Evolutionary conservation across 768 basidiomycete species (phyloP).

Genomic region (Daedaleopsis sinensis): DNA sequence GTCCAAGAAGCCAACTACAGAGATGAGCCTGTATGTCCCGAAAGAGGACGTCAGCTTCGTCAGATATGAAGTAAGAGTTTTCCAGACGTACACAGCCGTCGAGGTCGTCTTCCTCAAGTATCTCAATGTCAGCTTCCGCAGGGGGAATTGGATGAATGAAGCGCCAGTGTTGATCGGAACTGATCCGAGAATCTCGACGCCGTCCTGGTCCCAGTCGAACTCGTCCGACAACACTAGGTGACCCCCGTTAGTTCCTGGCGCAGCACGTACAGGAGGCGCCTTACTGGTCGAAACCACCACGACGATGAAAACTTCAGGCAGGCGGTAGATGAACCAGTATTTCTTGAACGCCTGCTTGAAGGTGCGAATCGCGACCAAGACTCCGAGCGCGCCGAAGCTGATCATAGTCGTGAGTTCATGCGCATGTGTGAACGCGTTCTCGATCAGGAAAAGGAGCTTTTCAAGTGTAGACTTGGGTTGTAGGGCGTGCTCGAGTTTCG

Average conservation of each 20-base stretch:
- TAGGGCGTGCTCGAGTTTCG: slow-evolving; percentile 49
- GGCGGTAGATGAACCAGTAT: slow-evolving; percentile 71
- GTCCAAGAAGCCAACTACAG: slow-evolving; percentile 90
- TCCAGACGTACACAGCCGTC: slow-evolving; percentile 76
- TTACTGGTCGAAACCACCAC: slow-evolving; percentile 73
- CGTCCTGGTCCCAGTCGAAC: slow-evolving; percentile 74
- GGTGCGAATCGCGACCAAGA: slow-evolving; percentile 63
- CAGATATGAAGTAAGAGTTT: neutral
- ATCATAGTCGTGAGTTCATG: slow-evolving; percentile 74
- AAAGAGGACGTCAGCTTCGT: neutral
- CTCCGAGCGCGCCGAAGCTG: slow-evolving; percentile 68
- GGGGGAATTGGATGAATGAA: slow-evolving; percentile 75
- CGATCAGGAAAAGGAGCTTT: slow-evolving; percentile 76
- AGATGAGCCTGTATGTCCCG: slow-evolving; percentile 57
- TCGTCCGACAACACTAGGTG: slow-evolving; percentile 65
- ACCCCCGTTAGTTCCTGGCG: neutral
- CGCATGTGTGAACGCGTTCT: slow-evolving; percentile 54
- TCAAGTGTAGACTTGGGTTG: slow-evolving; percentile 73
- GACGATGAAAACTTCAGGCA: slow-evolving; percentile 90
- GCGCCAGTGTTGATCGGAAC: slow-evolving; percentile 65
- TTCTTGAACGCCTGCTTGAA: slow-evolving; percentile 61
- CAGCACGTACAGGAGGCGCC: slow-evolving; percentile 23
- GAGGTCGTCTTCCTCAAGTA: slow-evolving; percentile 82
- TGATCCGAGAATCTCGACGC: slow-evolving; percentile 82
- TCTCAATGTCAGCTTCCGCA: slow-evolving; percentile 58